Base-by-base conservation (phyloP, 768 basidiomycete species). In the Mycena chlorophos region DNA sequence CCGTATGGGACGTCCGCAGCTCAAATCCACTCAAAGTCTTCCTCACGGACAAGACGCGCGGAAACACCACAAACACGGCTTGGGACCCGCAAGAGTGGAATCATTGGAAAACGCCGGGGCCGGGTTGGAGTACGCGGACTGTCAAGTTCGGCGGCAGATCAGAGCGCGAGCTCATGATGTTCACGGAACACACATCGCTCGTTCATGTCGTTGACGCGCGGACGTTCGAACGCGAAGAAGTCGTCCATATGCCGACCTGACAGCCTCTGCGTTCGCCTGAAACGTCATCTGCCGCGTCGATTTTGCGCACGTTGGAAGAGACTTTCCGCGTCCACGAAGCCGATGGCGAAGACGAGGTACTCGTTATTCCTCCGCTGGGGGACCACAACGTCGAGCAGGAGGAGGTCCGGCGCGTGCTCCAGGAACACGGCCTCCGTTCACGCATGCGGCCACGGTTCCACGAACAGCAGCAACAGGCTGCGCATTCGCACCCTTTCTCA, bases 171-270 rank as follows among this genome's bases (percentile, higher is more conserved):
- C 69, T 94, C 1, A 83, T 96, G 82, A 86, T 84, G 0, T 97
- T 94, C 71, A 92, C 94, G 16, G 94, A 94, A 90, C 93, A 96
- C 67, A 89, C 90, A 2, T 87, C 82, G 27, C 70, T 88, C 31
- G 68, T 96, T 6, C 94, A 97, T 64, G 77, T 95, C 54, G 75
- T 96, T 47, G 94, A 97, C 65, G 91, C 93, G 3, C 79, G 85
- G 42, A 94, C 91, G 0, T 95, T 95, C 63, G 86, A 92, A 65
- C 81, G 80, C 5, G 86, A 89, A 58, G 85, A 90, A 56, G 78
- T 87, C 17, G 68, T 91, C 19, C 81, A 77, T 51, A 77, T 88
- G 42, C 86, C 86, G 3, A 70, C 70, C 23, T 68, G 75, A 49
- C 66, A 52, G 6, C 49, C 65, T 3, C 49, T 59, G 20, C 52